Conservation (phyloP, 2,329 filamentous ascomycete species). For the Aspergillus sergii region DNA sequence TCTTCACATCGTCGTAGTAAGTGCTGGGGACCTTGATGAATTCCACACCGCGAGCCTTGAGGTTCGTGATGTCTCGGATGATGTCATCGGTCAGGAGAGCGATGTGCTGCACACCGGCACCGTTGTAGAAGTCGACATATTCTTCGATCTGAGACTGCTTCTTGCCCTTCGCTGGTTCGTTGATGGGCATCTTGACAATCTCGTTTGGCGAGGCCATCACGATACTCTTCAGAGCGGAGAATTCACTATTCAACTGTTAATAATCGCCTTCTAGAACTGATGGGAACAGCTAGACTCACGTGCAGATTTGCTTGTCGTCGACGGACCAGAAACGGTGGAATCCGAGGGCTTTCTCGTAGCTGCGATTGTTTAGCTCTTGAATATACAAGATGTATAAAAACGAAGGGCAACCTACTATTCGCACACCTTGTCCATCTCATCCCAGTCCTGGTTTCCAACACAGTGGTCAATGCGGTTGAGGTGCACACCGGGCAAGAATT, state of each 20-base stretch:
- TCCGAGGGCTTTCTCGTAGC: constrained; percentile 84
- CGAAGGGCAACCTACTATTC: constrained; percentile 51
- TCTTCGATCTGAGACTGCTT: constrained; percentile 95
- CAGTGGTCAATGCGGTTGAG: constrained; percentile 89
- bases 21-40: constrained; percentile 88
- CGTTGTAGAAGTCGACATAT: constrained; percentile 86
- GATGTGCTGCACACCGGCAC: constrained; percentile 90
- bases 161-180: constrained; percentile 88
- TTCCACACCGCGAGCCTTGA: constrained; percentile 85
- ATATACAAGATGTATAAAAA: background rate
- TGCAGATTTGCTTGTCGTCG: constrained; percentile 90
- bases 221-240: constrained; percentile 82
- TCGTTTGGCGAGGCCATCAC: constrained; percentile 89
- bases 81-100: constrained; percentile 83
- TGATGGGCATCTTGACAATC: constrained; percentile 96
- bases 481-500: constrained; percentile 62
- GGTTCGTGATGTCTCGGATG: constrained; percentile 71
- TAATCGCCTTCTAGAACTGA: background rate
- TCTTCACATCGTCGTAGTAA: constrained; percentile 79
- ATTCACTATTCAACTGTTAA: constrained; percentile 57
- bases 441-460: constrained; percentile 95
- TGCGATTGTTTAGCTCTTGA: constrained; percentile 24
- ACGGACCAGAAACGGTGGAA: constrained; percentile 99
- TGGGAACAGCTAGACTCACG: constrained; percentile 30
- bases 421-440: constrained; percentile 73